Conservation (phyloP, 192 early-diverging fungal genomes). For the Entophlyctis luteolus region DNA sequence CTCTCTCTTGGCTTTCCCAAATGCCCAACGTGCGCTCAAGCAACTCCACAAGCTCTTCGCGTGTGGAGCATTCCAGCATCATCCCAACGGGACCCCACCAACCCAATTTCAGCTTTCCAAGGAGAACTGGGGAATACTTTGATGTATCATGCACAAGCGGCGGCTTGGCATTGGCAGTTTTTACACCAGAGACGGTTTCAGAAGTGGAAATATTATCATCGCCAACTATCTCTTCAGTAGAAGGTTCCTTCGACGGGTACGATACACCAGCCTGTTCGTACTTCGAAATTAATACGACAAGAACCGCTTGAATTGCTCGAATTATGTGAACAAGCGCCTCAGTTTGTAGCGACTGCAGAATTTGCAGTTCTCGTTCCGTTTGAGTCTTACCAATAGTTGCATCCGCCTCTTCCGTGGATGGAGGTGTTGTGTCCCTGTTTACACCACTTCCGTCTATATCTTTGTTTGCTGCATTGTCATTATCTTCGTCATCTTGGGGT, state of each 20-base stretch:
- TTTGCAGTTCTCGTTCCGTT: slow-evolving; percentile 9
- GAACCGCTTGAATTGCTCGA: slow-evolving; percentile 2
- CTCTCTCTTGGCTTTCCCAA: neutral
- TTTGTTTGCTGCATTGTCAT: neutral
- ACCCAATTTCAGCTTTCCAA: slow-evolving; percentile 3
- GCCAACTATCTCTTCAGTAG: too few relatives aligned
- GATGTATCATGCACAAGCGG: neutral
- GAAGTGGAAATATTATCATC: too few relatives aligned
- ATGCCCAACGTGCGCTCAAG: neutral
- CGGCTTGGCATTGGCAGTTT: neutral
- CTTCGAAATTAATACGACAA: neutral
- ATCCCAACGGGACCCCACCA: slow-evolving; percentile 16
- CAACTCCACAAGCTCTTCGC: neutral
- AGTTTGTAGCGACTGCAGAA: slow-evolving; percentile 1
- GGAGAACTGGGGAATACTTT: neutral
- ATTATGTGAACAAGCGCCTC: slow-evolving; percentile 2
- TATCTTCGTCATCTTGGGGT: too few relatives aligned
- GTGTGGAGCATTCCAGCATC: slow-evolving; percentile 4
- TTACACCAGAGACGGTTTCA: neutral
- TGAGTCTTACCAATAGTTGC: slow-evolving; percentile 7
- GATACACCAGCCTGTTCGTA: neutral
- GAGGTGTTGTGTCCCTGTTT: too few relatives aligned
- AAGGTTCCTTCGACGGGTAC: neutral
- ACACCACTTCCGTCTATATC: neutral
- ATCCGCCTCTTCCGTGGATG: neutral